Conservation (phyloP, 2,329 filamentous ascomycete species). For the Phyllosticta capitalensis region DNA sequence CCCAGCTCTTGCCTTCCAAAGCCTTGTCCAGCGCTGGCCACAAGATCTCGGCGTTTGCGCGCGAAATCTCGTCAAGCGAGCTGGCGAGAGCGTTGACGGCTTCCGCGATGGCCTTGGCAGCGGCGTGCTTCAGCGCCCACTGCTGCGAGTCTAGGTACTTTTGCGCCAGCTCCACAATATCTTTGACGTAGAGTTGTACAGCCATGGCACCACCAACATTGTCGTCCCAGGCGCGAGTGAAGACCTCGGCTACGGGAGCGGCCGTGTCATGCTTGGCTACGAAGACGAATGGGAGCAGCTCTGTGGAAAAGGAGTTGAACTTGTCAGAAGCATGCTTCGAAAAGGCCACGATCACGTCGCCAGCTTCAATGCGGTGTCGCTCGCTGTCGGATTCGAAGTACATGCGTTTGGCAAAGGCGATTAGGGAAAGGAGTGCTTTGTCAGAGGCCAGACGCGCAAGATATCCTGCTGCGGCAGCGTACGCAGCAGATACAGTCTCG, state of each 20-base stretch:
- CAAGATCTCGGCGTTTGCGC: slow-evolving; percentile 50
- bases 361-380: slow-evolving; percentile 61
- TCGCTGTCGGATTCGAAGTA: slow-evolving; percentile 81
- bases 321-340: slow-evolving; percentile 83
- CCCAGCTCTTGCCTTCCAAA: slow-evolving; percentile 81
- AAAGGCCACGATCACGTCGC: slow-evolving; percentile 73
- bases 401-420: slow-evolving; percentile 51
- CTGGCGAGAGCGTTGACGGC: slow-evolving; percentile 38
- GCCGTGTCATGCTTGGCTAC: slow-evolving; percentile 79
- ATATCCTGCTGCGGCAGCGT: slow-evolving; percentile 80
- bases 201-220: slow-evolving; percentile 79
- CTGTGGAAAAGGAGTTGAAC: slow-evolving; percentile 66
- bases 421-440: slow-evolving; percentile 46
- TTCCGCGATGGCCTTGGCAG: slow-evolving; percentile 70
- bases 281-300: slow-evolving; percentile 78
- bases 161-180: slow-evolving; percentile 64
- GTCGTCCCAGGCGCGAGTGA: slow-evolving; percentile 78
- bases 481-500: slow-evolving; percentile 83
- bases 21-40: slow-evolving; percentile 82
- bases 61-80: slow-evolving; percentile 48
- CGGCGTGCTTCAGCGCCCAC: slow-evolving; percentile 86
- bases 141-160: slow-evolving; percentile 66
- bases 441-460: slow-evolving; percentile 58
- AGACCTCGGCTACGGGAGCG: slow-evolving; percentile 68
- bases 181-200: slow-evolving; percentile 71